Evolutionary conservation across 257 asterid genomes (phyloP).

Genomic region (Solanum pimpinellifolium): DNA sequence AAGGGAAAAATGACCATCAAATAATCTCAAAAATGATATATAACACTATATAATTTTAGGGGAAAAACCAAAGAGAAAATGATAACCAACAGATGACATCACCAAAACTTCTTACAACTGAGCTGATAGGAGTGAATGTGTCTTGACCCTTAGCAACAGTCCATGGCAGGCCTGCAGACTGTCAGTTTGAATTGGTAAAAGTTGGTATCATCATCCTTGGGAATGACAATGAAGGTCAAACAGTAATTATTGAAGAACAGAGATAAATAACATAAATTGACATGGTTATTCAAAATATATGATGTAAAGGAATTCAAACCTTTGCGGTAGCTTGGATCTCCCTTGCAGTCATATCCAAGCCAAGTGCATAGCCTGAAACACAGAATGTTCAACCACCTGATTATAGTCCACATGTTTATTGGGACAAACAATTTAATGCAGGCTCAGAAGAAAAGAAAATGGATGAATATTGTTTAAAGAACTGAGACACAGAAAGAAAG

Average conservation of each 20-base stretch:
- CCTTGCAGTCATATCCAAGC: conserved; percentile 98
- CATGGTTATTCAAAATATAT: not conserved
- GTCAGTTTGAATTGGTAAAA: conserved; percentile 13
- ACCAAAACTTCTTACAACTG: conserved; percentile 51
- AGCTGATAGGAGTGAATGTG: conserved; percentile 95
- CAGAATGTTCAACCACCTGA: not conserved
- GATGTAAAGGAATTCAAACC: conserved; percentile 33
- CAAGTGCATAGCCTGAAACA: conserved; percentile 90
- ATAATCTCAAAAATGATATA: not conserved
- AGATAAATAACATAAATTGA: not conserved
- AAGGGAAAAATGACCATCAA: not conserved
- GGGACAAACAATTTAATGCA: not conserved
- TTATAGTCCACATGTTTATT: not conserved
- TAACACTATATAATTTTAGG: not conserved
- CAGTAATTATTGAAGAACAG: not conserved
- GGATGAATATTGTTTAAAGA: not conserved
- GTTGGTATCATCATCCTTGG: not conserved
- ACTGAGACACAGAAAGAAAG: not conserved
- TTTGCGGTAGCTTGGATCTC: conserved; percentile 83
- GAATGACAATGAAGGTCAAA: not conserved
- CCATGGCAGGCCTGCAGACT: conserved; percentile 99
- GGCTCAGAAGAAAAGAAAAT: not conserved
- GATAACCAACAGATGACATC: not conserved
- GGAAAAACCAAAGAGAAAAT: not conserved
- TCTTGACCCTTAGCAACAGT: conserved; percentile 95